Evolutionary conservation across 2,329 filamentous ascomycete species (phyloP).

Genomic region (Ustulina deusta): DNA sequence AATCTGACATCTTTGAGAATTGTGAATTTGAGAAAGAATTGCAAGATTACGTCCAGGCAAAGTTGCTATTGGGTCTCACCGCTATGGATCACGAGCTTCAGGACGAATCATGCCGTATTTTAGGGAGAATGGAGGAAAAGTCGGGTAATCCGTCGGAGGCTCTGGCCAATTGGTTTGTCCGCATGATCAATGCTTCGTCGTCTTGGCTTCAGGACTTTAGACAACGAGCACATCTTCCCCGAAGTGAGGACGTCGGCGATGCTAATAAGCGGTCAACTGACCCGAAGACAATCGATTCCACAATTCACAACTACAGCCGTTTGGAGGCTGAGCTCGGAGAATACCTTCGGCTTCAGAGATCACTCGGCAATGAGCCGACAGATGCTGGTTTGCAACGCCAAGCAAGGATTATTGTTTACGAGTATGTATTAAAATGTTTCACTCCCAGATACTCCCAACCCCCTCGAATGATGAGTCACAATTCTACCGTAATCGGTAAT

Average conservation of each 20-base stretch:
- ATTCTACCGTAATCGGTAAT: not conserved
- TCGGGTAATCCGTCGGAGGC: constrained; percentile 62
- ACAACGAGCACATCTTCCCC: constrained; percentile 67
- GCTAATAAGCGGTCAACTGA: constrained; percentile 64
- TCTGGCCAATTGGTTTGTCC: constrained; percentile 68
- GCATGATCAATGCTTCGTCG: constrained; percentile 62
- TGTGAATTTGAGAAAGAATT: constrained; percentile 68
- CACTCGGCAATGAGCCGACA: constrained; percentile 60
- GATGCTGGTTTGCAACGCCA: constrained; percentile 68
- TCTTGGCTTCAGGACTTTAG: constrained; percentile 69
- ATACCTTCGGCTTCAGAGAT: constrained; percentile 61
- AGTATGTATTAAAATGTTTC: constrained; percentile 44
- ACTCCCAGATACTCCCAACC: not conserved
- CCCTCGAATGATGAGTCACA: not conserved
- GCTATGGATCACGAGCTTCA: constrained; percentile 71
- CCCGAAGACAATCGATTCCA: constrained; percentile 68
- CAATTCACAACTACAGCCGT: constrained; percentile 68
- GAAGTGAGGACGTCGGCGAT: constrained; percentile 66
- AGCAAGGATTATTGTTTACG: constrained; percentile 72
- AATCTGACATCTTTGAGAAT: constrained; percentile 67
- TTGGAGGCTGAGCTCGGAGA: constrained; percentile 68
- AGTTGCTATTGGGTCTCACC: constrained; percentile 67
- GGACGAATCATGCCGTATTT: constrained; percentile 67
- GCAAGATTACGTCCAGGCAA: constrained; percentile 64
- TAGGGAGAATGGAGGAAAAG: constrained; percentile 67